A percentile compares a stretch with the other conserved stretches of the same genome.
Conservation (phyloP, 139 green algal species). For the Choricystis sp. region DNA sequence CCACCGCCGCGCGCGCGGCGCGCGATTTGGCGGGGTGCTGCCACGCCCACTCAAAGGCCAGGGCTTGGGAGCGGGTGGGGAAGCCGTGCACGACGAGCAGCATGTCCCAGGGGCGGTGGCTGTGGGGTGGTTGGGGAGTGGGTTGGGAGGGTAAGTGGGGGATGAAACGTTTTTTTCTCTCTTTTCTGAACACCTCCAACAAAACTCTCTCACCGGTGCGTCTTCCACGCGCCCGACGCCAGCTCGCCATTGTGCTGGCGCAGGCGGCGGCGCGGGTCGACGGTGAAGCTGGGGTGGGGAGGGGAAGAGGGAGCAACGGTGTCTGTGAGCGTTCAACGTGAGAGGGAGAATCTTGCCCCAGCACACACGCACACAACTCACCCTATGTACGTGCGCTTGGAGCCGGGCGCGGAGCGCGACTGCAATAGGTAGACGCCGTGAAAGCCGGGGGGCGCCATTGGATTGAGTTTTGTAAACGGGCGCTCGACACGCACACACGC, state of each 20-base stretch:
- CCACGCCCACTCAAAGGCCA: constrained; percentile 97
- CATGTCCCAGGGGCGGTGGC: constrained; percentile 81
- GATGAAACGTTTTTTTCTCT: not conserved
- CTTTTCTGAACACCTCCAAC: not conserved
- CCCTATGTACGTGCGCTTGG: constrained; percentile 1
- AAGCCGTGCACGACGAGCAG: constrained; percentile 81
- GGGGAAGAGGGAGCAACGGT: not conserved
- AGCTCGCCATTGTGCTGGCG: constrained; percentile 89
- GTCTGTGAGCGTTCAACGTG: not conserved
- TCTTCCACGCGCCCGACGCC: constrained; percentile 45
- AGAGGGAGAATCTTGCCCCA: not conserved
- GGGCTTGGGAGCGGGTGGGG: constrained; percentile 50
- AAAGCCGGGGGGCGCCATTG: no score
- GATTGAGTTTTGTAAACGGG: no score
- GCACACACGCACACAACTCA: not conserved
- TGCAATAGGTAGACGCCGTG: not conserved
- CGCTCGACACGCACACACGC: no score
- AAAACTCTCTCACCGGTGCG: constrained; percentile 28
- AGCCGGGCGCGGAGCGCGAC: not conserved
- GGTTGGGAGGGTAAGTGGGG: not conserved
- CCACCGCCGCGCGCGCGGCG: constrained; percentile 22
- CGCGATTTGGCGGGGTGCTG: constrained; percentile 63
- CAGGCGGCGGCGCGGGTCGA: constrained; percentile 68
- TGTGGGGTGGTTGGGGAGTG: constrained; percentile 11
- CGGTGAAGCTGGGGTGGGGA: constrained; percentile 53